phyloP scores from a whole-genome alignment of 805 yeast species.

The Kodamaea kakaduensis region DNA sequence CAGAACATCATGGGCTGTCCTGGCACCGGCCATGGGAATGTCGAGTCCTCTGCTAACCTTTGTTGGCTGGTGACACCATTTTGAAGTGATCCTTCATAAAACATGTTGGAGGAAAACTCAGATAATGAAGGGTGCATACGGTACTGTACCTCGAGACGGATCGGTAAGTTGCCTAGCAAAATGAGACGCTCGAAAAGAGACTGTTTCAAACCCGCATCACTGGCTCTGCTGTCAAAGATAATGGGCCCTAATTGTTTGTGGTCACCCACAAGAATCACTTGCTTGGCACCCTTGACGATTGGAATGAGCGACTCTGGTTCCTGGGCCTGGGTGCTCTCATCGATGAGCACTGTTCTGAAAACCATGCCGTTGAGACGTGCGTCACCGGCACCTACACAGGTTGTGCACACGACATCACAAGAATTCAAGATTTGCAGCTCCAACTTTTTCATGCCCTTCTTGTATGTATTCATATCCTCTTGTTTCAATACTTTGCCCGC shows the following conservation, averaged over 20 bases:
- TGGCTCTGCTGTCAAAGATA: conserved; percentile 73
- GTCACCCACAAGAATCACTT: conserved; percentile 88
- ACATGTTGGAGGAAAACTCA: conserved; percentile 87
- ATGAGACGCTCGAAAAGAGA: conserved; percentile 86
- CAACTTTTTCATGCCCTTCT: conserved; percentile 37
- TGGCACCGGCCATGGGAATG: conserved; percentile 89
- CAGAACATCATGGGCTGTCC: conserved; percentile 94
- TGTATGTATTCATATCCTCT: conserved; percentile 46
- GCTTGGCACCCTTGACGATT: conserved; percentile 82
- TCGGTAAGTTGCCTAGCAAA: conserved; percentile 76
- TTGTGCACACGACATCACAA: conserved; percentile 81
- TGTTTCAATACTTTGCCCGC: conserved; percentile 66
- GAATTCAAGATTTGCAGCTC: conserved; percentile 49
- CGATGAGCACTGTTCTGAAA: conserved; percentile 80
- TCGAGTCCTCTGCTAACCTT: conserved; percentile 48
- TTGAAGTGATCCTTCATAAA: conserved; percentile 87
- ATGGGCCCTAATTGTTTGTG: conserved; percentile 96
- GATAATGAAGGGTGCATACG: conserved; percentile 90
- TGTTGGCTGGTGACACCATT: conserved; percentile 84
- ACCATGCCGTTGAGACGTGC: conserved; percentile 48
- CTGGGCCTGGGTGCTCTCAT: conserved; percentile 90
- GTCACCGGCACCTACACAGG: conserved; percentile 93
- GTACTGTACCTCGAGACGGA: conserved; percentile 85
- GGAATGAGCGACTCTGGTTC: conserved; percentile 93
- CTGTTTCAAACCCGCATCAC: conserved; percentile 80